These are phyloP conservation scores for Rutidosis leptorrhynchoides DNA, from an alignment of 129 eudicot species.

Conservation along the genomic window DNA sequence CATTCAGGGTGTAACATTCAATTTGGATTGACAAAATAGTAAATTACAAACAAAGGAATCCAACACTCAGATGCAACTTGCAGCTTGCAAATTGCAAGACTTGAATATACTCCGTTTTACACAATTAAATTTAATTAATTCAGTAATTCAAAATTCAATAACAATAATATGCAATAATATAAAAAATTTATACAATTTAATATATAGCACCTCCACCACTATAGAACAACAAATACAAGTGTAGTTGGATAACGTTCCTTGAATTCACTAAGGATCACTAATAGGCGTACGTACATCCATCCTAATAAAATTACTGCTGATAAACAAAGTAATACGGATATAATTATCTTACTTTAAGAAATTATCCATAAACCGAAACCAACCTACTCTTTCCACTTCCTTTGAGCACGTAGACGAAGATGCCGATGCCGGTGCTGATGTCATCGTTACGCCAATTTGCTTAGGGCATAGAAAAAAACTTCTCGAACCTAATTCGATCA, in stretches of 20 bases:
- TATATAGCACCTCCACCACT: constrained; percentile 6
- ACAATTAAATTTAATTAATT: too few species aligned
- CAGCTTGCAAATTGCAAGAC: neutral
- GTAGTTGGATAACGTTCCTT: too few species aligned
- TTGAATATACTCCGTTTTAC: neutral
- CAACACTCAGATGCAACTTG: neutral
- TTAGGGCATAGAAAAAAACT: constrained; percentile 78
- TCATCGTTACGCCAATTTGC: neutral
- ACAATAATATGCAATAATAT: neutral
- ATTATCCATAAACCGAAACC: constrained; percentile 63
- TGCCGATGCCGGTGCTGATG: constrained; percentile 11
- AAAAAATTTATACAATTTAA: constrained; percentile 18
- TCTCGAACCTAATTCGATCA: constrained; percentile 80
- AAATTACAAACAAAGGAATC: neutral
- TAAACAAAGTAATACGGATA: too few species aligned
- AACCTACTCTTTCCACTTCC: constrained; percentile 55
- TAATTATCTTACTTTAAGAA: constrained; percentile 29
- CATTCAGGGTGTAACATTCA: too few species aligned
- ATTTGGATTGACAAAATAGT: neutral
- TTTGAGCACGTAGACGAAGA: constrained; percentile 39
- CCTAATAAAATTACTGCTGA: neutral
- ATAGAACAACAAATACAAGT: constrained; percentile 24
- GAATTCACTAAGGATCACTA: too few species aligned
- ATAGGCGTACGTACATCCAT: neutral
- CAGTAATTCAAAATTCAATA: neutral